These are phyloP conservation scores for Trichophyton schoenleinii DNA, from an alignment of 2,329 filamentous ascomycete genomes.

Conservation along the genomic window DNA sequence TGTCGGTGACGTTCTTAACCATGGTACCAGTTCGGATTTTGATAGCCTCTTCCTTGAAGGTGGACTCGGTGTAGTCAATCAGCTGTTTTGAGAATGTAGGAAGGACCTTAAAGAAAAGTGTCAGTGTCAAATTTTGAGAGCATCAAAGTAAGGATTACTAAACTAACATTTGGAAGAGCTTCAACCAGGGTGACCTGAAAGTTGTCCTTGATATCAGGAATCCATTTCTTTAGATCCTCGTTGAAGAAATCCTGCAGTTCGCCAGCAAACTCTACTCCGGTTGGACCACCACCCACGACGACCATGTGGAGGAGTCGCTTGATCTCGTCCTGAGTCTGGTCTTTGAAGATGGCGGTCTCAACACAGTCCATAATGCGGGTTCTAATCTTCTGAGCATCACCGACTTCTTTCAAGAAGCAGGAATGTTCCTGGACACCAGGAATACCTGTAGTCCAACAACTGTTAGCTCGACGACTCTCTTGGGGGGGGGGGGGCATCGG, in stretches of 20 bases:
- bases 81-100: slow-evolving; percentile 98
- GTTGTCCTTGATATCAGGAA: slow-evolving; percentile 85
- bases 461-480: background rate
- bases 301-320: slow-evolving; percentile 97
- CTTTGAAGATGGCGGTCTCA: slow-evolving; percentile 97
- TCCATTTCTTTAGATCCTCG: slow-evolving; percentile 93
- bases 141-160: slow-evolving; percentile 11
- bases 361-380: slow-evolving; percentile 99
- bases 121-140: background rate
- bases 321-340: slow-evolving; percentile 74
- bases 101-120: slow-evolving; percentile 43
- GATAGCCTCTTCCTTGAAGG: slow-evolving; percentile 97
- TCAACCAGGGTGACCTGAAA: slow-evolving; percentile 98
- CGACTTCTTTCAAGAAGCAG: slow-evolving; percentile 97
- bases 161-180: slow-evolving; percentile 70
- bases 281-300: slow-evolving; percentile 82
- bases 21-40: slow-evolving; percentile 96
- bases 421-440: slow-evolving; percentile 89
- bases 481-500: background rate
- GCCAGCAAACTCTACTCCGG: slow-evolving; percentile 94
- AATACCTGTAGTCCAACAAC: slow-evolving; percentile 43
- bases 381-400: slow-evolving; percentile 87
- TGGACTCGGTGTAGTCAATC: slow-evolving; percentile 98
- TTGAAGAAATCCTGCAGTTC: slow-evolving; percentile 99
- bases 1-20: slow-evolving; percentile 94